A percentile compares a stretch with the other conserved stretches of the same genome.
Conservation (phyloP, 2,329 filamentous ascomycete species). For the Parastagonospora avenae region DNA sequence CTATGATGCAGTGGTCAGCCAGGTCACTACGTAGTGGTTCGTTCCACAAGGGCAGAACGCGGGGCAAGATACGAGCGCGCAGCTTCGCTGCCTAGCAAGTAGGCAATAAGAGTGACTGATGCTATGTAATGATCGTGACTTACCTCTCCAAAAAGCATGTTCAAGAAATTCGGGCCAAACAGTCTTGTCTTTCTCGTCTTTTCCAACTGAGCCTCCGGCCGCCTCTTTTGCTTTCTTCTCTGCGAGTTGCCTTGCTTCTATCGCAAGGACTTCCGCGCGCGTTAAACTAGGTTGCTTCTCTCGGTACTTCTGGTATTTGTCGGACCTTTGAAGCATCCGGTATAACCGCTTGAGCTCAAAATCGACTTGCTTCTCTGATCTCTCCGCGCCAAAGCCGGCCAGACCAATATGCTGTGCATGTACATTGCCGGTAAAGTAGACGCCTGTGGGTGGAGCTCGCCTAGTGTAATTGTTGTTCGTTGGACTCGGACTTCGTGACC, state of each 20-base stretch:
- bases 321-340: constrained; percentile 38
- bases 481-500: constrained; percentile 33
- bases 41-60: neutral
- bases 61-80: neutral
- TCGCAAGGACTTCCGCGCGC: constrained; percentile 21
- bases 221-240: constrained; percentile 19
- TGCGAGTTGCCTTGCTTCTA: constrained; percentile 19
- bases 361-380: constrained; percentile 35
- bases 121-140: constrained; percentile 1
- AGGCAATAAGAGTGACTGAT: neutral
- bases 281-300: constrained; percentile 44
- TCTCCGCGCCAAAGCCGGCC: constrained; percentile 25
- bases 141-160: constrained; percentile 55
- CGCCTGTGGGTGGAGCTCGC: constrained; percentile 19
- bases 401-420: constrained; percentile 28
- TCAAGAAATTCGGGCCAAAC: constrained; percentile 56
- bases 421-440: constrained; percentile 33
- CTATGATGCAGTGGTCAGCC: constrained; percentile 10
- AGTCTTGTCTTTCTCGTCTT: constrained; percentile 44
- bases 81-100: neutral
- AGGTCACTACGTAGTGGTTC: neutral
- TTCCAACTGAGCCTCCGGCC: constrained; percentile 18
- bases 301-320: constrained; percentile 54
- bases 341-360: constrained; percentile 36
- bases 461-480: constrained; percentile 30